Evolutionary conservation across 345 rosid species (phyloP).

Genomic region (Gossypium rotundifolium): DNA sequence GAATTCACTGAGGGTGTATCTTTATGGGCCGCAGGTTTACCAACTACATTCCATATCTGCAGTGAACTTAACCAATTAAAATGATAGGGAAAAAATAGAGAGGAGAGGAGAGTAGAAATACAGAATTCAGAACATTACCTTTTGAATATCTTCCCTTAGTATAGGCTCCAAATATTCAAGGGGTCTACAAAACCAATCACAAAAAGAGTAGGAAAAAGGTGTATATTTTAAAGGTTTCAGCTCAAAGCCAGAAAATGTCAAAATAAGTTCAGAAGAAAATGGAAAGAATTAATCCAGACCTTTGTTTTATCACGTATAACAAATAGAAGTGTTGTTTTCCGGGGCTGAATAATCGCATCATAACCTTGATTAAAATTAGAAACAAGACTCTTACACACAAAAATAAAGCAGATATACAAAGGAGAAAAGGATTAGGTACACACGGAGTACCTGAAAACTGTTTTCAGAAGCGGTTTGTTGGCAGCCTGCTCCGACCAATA

Average conservation of each 20-base stretch:
- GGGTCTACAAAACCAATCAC: conserved; percentile 43
- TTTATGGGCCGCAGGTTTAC: conserved; percentile 63
- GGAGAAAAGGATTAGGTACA: neutral
- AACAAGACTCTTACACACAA: conserved; percentile 9
- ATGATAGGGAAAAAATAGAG: conserved; percentile 11
- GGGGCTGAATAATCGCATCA: conserved; percentile 83
- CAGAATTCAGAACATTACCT: conserved; percentile 30
- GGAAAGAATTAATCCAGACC: conserved; percentile 32
- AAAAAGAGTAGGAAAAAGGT: neutral
- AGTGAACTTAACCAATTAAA: conserved; percentile 11
- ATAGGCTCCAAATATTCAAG: conserved; percentile 63
- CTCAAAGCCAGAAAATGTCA: neutral
- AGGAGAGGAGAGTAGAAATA: neutral
- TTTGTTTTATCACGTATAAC: conserved; percentile 86
- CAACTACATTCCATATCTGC: conserved; percentile 84
- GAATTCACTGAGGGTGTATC: conserved; percentile 76
- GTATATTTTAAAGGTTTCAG: neutral
- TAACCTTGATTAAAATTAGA: conserved; percentile 44
- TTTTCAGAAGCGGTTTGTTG: conserved; percentile 82
- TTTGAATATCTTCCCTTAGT: conserved; percentile 74
- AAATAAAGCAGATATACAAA: conserved; percentile 3
- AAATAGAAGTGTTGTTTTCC: conserved; percentile 80
- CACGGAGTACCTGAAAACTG: conserved; percentile 63
- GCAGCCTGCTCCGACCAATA: conserved; percentile 95
- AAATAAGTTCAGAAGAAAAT: neutral